Percentiles rank a stretch among this genome's conserved stretches.
Conservation (phyloP, 2,329 filamentous ascomycete species). For the Furcasterigmium furcatum region DNA sequence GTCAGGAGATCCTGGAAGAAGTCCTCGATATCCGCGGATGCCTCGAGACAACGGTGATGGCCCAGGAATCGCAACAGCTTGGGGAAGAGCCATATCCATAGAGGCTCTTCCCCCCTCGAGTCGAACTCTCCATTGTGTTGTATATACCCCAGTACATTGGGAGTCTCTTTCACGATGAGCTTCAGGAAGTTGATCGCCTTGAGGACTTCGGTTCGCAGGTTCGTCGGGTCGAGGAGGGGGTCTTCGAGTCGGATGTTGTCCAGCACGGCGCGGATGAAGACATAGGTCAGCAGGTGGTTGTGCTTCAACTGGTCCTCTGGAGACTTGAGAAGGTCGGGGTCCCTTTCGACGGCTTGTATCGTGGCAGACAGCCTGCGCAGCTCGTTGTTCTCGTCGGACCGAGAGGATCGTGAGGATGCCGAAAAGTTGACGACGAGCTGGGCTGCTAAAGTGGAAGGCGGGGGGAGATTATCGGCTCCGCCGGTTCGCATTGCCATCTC, state of each 20-base stretch:
- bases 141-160: slow-evolving; percentile 57
- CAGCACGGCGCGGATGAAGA: slow-evolving; percentile 76
- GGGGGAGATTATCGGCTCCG: slow-evolving; percentile 27
- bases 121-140: slow-evolving; percentile 37
- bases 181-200: slow-evolving; percentile 77
- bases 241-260: slow-evolving; percentile 67
- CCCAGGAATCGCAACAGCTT: slow-evolving; percentile 56
- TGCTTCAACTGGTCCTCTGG: slow-evolving; percentile 66
- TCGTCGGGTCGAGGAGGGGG: slow-evolving; percentile 57
- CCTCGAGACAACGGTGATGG: slow-evolving; percentile 40
- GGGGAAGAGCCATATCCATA: slow-evolving; percentile 64
- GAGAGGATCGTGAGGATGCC: slow-evolving; percentile 57
- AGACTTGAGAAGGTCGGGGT: slow-evolving; percentile 53
- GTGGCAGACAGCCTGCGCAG: slow-evolving; percentile 66
- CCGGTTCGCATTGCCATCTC: slow-evolving; percentile 7
- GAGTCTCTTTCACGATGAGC: slow-evolving; percentile 72
- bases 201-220: slow-evolving; percentile 56
- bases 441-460: slow-evolving; percentile 81
- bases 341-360: slow-evolving; percentile 52
- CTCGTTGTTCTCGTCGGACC: slow-evolving; percentile 66
- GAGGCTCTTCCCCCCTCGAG: slow-evolving; percentile 54
- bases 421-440: slow-evolving; percentile 82
- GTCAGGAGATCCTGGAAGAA: slow-evolving; percentile 49
- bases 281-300: slow-evolving; percentile 82
- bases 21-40: slow-evolving; percentile 48